Base-by-base conservation (phyloP, 768 basidiomycete genomes). In the Antrodiella citrinella region DNA sequence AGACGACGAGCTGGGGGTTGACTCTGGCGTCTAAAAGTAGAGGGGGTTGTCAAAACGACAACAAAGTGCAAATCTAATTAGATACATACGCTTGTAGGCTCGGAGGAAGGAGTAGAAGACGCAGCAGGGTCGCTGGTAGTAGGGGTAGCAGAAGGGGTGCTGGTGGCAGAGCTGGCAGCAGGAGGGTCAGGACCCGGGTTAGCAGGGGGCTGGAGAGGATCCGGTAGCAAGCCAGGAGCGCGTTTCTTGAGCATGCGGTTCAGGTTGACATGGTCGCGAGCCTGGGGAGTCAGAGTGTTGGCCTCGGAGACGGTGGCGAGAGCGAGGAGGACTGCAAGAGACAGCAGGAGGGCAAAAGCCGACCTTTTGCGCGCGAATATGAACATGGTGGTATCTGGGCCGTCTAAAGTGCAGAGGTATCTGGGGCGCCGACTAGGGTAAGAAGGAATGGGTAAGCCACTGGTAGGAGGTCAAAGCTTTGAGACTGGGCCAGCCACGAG, bases 201-300 rank as follows among this genome's bases (percentile, higher is more conserved):
- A 24, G 30, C 62, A 58, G 67, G 71, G 53, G 69, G 72, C 51
- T 64, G 65, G 52, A 69, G 62, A 45, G 63, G 54, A 20, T n/a
- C 57, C 30, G 45, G 51, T 18, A 19, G 54, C 52, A 50, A 7
- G 30, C 30, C 30, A 7, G 30, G 30, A 35, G 30, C 62, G 30
- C 86, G 83, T 63, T 84, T 87, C 69, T 74, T 85, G 57, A 89
- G 62, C 63, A 90, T 67, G 59, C 86, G 83, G 59, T 80, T 78
- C 59, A 81, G 67, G 59, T 69, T 69, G 46, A 58, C 70, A 66
- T 85, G 81, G 65, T 76, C 76, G 56, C 78, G 78, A 46, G 72
- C 80, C 26, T 66, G 66, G 53, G 55, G 59, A 55, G 49, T 24
- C 65, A 67, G 54, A 69, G 66, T 52, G 70, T 74, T 67, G 60